phyloP scores from a whole-genome alignment of 2,329 filamentous ascomycete species.

The Massarina eburnea region DNA sequence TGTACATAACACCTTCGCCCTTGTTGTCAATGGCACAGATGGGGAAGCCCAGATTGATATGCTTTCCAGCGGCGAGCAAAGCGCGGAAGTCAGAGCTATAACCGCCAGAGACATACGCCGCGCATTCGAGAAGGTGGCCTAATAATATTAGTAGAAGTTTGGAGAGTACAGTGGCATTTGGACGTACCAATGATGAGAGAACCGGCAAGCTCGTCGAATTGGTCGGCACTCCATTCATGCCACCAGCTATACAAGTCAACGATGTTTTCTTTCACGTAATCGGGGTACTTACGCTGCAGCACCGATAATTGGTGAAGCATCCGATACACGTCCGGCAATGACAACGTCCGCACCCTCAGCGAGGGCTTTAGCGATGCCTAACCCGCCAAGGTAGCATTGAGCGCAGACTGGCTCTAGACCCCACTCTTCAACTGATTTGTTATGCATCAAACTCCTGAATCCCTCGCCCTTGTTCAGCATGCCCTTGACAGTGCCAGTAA shows the following conservation, averaged over 20 bases:
- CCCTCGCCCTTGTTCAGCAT: constrained; percentile 38
- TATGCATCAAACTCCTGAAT: constrained; percentile 44
- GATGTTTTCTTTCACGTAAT: too few relatives aligned
- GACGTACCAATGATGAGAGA: constrained; percentile 45
- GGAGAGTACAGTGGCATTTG: too few relatives aligned
- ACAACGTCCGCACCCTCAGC: constrained; percentile 6
- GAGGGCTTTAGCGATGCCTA: constrained; percentile 8
- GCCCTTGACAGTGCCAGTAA: constrained; percentile 32
- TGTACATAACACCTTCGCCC: constrained; percentile 27
- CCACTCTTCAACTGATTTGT: constrained; percentile 41
- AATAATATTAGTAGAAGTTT: too few relatives aligned
- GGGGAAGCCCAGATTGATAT: constrained; percentile 37
- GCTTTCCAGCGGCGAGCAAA: constrained; percentile 31
- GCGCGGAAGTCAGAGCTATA: constrained; percentile 46
- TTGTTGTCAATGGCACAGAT: constrained; percentile 23
- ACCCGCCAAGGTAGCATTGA: constrained; percentile 6
- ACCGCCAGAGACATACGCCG: constrained; percentile 31
- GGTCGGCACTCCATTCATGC: constrained; percentile 51
- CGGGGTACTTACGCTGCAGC: constrained; percentile 14
- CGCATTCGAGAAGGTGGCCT: constrained; percentile 45
- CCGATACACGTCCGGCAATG: constrained; percentile 31
- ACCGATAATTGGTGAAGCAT: constrained; percentile 7
- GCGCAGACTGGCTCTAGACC: constrained; percentile 17
- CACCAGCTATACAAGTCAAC: too few relatives aligned
- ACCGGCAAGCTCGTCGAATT: constrained; percentile 36